Evolutionary conservation across 345 rosid genomes (phyloP), one percentile per base, ranked within the genome.

Genomic region (Salix viminalis): DNA sequence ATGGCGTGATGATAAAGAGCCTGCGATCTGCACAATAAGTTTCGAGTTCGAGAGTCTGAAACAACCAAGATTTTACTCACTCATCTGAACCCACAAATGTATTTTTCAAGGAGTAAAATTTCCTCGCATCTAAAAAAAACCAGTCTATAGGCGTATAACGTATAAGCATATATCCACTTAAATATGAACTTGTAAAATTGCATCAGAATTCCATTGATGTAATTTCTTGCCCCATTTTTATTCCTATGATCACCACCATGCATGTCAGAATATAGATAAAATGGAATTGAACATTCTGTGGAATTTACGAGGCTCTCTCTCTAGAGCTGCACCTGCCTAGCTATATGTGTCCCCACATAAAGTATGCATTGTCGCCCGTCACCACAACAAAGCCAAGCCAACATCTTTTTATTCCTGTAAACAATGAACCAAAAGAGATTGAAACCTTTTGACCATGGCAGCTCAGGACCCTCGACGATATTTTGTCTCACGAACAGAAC

Each of bases 301-400:
- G 28, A n/a, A 9, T n/a, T 58, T 58, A 37, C 50, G 41, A 32
- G 37, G 65, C 32, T 26, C 68, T 74, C 32, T 26, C 68, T 74
- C 60, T 19, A 4, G 67, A 14, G n/a, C 30, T 34, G 46, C 48
- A 23, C 48, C 32, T 9, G 28, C 64, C 39, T 9, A n/a, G n/a
- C n/a, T n/a, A 24, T 24, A 2, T 9, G 32, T 61, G 77, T 80
- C 81, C 84, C 77, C 71, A 62, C 78, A 23, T 26, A 84, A 75
- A 75, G 78, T 44, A 78, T 75, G 69, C 68, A 64, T 66, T 83
- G 77, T 56, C 42, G 42, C 72, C 76, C 67, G 34, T 70, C 58
- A 46, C 68, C 69, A 72, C 74, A 41, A 58, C 67, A 67, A 58
- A 18, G 34, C n/a, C 32, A 26, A 26, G 13, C 71, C 13, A 52